Evolutionary conservation across 306 rosid species (phyloP), one percentile per base, ranked within the genome.

Genomic region (Senna siamea): DNA sequence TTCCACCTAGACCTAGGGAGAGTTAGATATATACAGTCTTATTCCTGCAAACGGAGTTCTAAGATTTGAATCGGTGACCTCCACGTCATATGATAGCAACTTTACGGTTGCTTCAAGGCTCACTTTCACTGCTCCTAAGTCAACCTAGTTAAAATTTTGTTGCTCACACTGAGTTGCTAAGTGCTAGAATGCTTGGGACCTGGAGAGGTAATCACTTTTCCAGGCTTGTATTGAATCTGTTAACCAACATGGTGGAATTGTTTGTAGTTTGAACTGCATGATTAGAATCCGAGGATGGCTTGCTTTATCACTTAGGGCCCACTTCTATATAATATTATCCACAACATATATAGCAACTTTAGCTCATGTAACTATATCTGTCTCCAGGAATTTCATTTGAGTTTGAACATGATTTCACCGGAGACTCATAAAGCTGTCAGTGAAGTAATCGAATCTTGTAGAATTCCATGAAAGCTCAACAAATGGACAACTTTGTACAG

Each of bases 371-470:
- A 22, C 52, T 68, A 7, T 46, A 61, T 10, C n/a, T 26, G 14
- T 80, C 28, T 78, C 52, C 89, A 94, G 99, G 99, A 93, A 78
- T 94, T 94, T 76, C 99, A 92, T 82, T 81, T 95, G 88, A 87
- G 93, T 2, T 75, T 95, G 61, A 86, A 92, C 92, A 92, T 94
- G 99, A 92, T 94, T 52, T 92, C 99, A 4, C 97, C 93, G 4
- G 99, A 94, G 89, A 94, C 98, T 71, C 99, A 92, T 79, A 83
- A 84, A 90, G 85, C 88, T 40, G 98, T 94, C 73, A 92, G 85
- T 30, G 98, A 94, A 86, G 99, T 94, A 43, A 94, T 94, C 2
- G 96, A 94, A 83, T 94, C 99, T 2, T 93, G 98, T 81, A 84
- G 94, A 73, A 81, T 84, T 67, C 86, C 76, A 35, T 88, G 83